A percentile compares a stretch with the other conserved stretches of the same genome.
Evolutionary conservation across 2,329 filamentous ascomycete species (phyloP).

Genomic region (Zelopaecilomyces penicillatus): DNA sequence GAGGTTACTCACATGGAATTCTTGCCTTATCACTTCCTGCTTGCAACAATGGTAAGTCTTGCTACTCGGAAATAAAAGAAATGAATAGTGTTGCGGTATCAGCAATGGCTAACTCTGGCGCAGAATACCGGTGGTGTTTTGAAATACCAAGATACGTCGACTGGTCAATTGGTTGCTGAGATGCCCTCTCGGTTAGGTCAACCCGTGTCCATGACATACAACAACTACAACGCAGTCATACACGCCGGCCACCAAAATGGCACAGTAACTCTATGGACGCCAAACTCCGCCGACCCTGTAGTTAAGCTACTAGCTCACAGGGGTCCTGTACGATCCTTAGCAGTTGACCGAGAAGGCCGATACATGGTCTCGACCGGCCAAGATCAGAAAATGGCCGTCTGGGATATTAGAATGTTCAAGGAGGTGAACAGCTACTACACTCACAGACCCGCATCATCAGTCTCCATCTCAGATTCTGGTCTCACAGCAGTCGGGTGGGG

Average conservation of each 20-base stretch:
- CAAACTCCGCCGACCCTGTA: slow-evolving; percentile 75
- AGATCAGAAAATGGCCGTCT: slow-evolving; percentile 85
- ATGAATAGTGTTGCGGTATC: background rate
- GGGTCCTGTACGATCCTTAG: slow-evolving; percentile 78
- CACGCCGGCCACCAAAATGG: slow-evolving; percentile 94
- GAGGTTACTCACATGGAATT: slow-evolving; percentile 95
- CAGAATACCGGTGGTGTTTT: slow-evolving; percentile 73
- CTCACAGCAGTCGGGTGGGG: slow-evolving; percentile 87
- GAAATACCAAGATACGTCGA: slow-evolving; percentile 93
- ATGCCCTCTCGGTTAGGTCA: slow-evolving; percentile 77
- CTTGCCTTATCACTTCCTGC: slow-evolving; percentile 88
- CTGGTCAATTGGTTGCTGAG: slow-evolving; percentile 80
- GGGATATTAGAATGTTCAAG: slow-evolving; percentile 91
- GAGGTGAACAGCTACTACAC: slow-evolving; percentile 87
- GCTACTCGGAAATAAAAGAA: rapidly evolving
- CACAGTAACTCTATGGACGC: slow-evolving; percentile 90
- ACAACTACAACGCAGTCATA: slow-evolving; percentile 84
- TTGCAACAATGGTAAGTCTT: slow-evolving; percentile 68
- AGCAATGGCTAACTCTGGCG: background rate
- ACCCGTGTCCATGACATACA: slow-evolving; percentile 76
- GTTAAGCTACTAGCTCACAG: slow-evolving; percentile 87
- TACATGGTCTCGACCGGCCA: slow-evolving; percentile 96
- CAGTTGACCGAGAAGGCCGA: slow-evolving; percentile 78
- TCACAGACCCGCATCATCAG: slow-evolving; percentile 69
- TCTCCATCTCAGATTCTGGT: slow-evolving; percentile 82